Conservation (phyloP, 2,329 filamentous ascomycete species). For the Byssoonygena ceratinophila region DNA sequence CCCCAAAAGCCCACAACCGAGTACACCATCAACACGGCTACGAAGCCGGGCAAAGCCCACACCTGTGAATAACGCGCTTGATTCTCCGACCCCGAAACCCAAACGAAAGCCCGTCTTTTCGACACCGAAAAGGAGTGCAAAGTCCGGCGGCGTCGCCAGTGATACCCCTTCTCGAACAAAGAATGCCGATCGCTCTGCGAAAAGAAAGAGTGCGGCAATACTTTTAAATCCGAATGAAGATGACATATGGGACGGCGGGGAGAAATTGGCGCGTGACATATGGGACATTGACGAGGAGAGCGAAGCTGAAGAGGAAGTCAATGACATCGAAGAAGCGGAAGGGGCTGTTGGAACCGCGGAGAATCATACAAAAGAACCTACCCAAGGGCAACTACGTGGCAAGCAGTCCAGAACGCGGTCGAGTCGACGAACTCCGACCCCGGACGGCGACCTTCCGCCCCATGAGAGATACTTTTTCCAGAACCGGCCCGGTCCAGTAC, state of each 20-base stretch:
- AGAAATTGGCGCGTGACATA: slow-evolving; percentile 60
- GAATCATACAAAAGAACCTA: background rate
- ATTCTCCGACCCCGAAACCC: slow-evolving; percentile 30
- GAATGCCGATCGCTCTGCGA: slow-evolving; percentile 74
- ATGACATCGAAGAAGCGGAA: slow-evolving; percentile 21
- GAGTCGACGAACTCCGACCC: slow-evolving; percentile 62
- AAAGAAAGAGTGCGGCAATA: slow-evolving; percentile 68
- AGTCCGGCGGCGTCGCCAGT: slow-evolving; percentile 3
- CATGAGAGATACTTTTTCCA: slow-evolving; percentile 93
- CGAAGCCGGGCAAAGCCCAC: slow-evolving; percentile 25
- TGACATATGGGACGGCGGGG: slow-evolving; percentile 51
- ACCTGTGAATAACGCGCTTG: slow-evolving; percentile 20
- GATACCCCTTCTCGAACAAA: slow-evolving; percentile 54
- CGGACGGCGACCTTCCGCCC: slow-evolving; percentile 68
- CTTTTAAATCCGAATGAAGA: slow-evolving; percentile 68
- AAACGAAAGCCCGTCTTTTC: slow-evolving; percentile 32
- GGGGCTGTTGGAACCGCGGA: slow-evolving; percentile 17
- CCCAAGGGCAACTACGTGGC: slow-evolving; percentile 42
- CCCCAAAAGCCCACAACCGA: slow-evolving; percentile 20
- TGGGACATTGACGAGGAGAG: slow-evolving; percentile 34
- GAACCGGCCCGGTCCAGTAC: slow-evolving; percentile 67
- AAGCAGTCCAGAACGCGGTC: slow-evolving; percentile 47
- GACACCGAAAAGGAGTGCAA: slow-evolving; percentile 30
- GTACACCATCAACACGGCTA: slow-evolving; percentile 20
- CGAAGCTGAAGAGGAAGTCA: slow-evolving; percentile 31